Conservation (phyloP, 495 filamentous ascomycete genomes). For the Penicillium alfredii region DNA sequence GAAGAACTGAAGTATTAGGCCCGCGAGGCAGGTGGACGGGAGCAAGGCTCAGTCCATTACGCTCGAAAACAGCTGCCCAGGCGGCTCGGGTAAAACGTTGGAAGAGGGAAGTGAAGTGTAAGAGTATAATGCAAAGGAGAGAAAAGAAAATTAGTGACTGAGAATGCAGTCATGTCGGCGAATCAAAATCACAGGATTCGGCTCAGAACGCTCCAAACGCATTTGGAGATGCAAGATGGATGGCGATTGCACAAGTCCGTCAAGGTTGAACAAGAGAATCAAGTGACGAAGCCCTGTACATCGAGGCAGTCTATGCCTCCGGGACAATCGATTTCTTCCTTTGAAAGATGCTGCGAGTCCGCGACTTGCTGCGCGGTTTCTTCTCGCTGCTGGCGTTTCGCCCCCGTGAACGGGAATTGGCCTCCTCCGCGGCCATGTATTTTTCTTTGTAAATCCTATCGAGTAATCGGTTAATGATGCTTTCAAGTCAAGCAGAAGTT, state of each 20-base stretch:
- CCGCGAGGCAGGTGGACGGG: slow-evolving; percentile 14
- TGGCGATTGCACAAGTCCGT: not conserved
- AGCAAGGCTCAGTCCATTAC: slow-evolving; percentile 4
- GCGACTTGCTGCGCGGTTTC: slow-evolving; percentile 57
- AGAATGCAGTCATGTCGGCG: slow-evolving; percentile 5
- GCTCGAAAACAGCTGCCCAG: slow-evolving; percentile 27
- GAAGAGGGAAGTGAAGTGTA: slow-evolving; percentile 3
- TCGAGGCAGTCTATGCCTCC: slow-evolving; percentile 23
- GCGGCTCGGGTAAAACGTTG: slow-evolving; percentile 16
- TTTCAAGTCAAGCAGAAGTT: not conserved
- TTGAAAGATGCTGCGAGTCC: slow-evolving; percentile 61
- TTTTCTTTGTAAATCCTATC: slow-evolving; percentile 90
- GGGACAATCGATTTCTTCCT: slow-evolving; percentile 49
- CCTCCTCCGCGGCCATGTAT: slow-evolving; percentile 75
- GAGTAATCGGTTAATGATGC: slow-evolving; percentile 8
- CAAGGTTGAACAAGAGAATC: slow-evolving; percentile 8
- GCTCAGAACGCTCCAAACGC: slow-evolving; percentile 17
- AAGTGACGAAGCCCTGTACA: slow-evolving; percentile 2
- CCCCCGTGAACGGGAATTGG: slow-evolving; percentile 32
- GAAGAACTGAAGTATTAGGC: slow-evolving; percentile 24
- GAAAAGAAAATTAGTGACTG: slow-evolving; percentile 11
- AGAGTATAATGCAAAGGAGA: slow-evolving; percentile 6
- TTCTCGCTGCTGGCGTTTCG: slow-evolving; percentile 44
- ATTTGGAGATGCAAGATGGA: slow-evolving; percentile 14
- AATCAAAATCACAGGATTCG: slow-evolving; percentile 8